Percentiles rank a stretch among this genome's conserved stretches.
Conservation (phyloP, 1,284 basidiomycete genomes). For the Tilletia horrida region DNA sequence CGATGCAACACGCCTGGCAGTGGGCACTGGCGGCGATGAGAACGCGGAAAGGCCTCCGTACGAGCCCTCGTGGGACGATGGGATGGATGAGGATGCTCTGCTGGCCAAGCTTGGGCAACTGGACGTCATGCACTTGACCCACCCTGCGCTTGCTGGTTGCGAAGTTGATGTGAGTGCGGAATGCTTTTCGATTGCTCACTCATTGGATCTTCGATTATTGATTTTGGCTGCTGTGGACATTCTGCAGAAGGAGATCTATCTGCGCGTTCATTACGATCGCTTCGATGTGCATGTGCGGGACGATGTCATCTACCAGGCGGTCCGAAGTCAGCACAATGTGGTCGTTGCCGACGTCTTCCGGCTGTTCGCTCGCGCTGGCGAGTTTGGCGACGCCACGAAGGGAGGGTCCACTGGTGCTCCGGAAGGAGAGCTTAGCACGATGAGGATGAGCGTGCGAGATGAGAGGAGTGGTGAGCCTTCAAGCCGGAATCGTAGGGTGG, state of each 20-base stretch:
- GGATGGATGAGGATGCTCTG: slow-evolving; percentile 6
- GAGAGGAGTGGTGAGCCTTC: slow-evolving; percentile 56
- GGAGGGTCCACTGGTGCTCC: background rate
- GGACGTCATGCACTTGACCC: slow-evolving; percentile 10
- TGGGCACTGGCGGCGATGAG: background rate
- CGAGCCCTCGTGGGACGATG: background rate
- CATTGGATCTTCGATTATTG: background rate
- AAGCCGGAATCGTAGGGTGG: too few species aligned
- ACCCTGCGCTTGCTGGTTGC: background rate
- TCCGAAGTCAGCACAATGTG: slow-evolving; percentile 45
- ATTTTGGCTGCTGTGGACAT: background rate
- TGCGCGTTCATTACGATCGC: slow-evolving; percentile 80
- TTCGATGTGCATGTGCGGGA: slow-evolving; percentile 86
- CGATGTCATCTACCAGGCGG: slow-evolving; percentile 60
- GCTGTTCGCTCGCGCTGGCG: slow-evolving; percentile 37
- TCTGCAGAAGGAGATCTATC: slow-evolving; percentile 67
- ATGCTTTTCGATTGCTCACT: too few species aligned
- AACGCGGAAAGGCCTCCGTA: background rate
- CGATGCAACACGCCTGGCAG: background rate
- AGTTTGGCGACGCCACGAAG: slow-evolving; percentile 14
- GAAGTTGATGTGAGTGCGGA: slow-evolving; percentile 10
- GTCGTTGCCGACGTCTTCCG: slow-evolving; percentile 46
- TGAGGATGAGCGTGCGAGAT: slow-evolving; percentile 18
- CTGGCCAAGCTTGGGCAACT: slow-evolving; percentile 2
- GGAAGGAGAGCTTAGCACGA: slow-evolving; percentile 19